Base-by-base conservation (phyloP, 306 rosid species). In the Hippophae tibetana region DNA sequence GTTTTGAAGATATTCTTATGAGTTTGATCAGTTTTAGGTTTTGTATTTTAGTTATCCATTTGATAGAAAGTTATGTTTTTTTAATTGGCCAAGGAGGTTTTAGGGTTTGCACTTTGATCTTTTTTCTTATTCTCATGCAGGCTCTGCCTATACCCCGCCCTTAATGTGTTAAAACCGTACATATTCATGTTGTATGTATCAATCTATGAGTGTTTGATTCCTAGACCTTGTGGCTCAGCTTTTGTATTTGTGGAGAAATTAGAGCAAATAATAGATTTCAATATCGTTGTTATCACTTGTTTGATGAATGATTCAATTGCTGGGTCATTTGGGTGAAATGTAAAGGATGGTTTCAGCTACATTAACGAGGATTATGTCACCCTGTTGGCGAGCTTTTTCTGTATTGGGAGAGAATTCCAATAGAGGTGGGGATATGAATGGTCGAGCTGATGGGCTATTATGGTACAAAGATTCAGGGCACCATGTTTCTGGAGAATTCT, bases 401-500 rank as follows among this genome's bases (percentile, higher is more conserved):
- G 78, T 31, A 31, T 4, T 60, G 59, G 89, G 80, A 8, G 85
- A 79, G 50, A 76, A 74, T 64, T 92, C 96, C 18, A 54, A 68
- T 52, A 72, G 76, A 68, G 74, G 68, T 5, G 86, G 80, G 51
- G 97, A 88, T 41, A 62, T 65, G 9, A 67, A 59, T 76, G 99
- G 97, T 40, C 80, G 90, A 51, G 63, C 62, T 31, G 75, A 82
- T 57, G 99, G 99, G 56, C 74, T 93, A 55, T 65, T 84, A 58
- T 93, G 99, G 99, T 76, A 80, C 57, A 93, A 88, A 70, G 97
- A 88, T 77, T 76, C 44, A 0, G 99, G 97, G 48, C 80, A 67
- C 50, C 99, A 93, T 48, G 62, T 72, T 1, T 72, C 67, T 56
- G 99, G 99, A 0, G 99, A 93, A 12, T 93, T 78, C 81, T 93